phyloP scores from a whole-genome alignment of 768 basidiomycete genomes.

The Albatrellus ellisii region DNA sequence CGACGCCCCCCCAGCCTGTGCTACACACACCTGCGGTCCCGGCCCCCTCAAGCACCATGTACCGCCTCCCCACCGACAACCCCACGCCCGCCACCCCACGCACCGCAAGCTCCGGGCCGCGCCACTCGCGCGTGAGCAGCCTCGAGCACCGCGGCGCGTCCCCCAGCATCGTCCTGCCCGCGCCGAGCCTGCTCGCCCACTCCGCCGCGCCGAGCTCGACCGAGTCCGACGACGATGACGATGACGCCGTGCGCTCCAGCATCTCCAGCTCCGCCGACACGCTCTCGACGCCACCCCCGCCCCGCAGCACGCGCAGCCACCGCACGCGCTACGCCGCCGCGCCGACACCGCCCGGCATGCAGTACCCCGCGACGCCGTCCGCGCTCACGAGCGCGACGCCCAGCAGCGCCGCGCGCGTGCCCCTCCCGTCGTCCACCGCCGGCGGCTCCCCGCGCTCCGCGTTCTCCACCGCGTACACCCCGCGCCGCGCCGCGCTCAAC shows the following conservation, averaged over 20 bases:
- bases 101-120: slow-evolving; percentile 2
- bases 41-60: neutral
- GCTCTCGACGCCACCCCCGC: slow-evolving; percentile 11
- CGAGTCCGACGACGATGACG: slow-evolving; percentile 6
- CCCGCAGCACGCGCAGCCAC: neutral
- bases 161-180: slow-evolving; percentile 9
- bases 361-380: slow-evolving; percentile 10
- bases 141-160: slow-evolving; percentile 1
- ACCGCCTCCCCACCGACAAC: neutral
- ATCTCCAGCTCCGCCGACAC: slow-evolving; percentile 12
- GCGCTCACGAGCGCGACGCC: neutral
- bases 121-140: neutral
- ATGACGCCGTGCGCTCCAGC: slow-evolving; percentile 8
- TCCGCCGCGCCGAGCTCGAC: slow-evolving; percentile 3
- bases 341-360: neutral
- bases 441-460: neutral
- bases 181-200: slow-evolving; percentile 10
- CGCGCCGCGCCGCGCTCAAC: neutral
- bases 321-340: slow-evolving; percentile 8
- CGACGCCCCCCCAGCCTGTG: neutral
- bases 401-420: neutral
- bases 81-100: slow-evolving; percentile 1
- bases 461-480: neutral
- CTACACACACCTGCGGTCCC: neutral
- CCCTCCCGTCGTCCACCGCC: neutral